A percentile compares a stretch with the other conserved stretches of the same genome.
Conservation (phyloP, 257 asterid species). For the Plectranthus barbatus region DNA sequence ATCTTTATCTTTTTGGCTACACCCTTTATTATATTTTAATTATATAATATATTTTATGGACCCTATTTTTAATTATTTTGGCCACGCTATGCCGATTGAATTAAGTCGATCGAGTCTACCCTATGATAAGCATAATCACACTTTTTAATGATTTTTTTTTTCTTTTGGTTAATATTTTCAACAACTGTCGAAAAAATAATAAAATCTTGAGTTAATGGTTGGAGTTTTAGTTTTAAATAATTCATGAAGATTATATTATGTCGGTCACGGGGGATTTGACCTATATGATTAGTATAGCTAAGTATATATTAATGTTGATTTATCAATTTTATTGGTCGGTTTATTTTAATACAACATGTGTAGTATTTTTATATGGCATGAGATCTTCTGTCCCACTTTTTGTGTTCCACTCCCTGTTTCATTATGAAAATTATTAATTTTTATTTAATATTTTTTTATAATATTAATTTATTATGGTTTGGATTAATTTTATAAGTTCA, state of each 20-base stretch:
- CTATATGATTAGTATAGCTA: not conserved
- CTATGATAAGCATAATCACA: not conserved
- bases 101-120: not conserved
- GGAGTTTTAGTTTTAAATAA: too few relatives aligned
- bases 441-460: too few relatives aligned
- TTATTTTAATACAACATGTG: too few relatives aligned
- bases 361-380: too few relatives aligned
- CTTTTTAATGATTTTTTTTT: not conserved
- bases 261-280: not conserved
- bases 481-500: too few relatives aligned
- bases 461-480: too few relatives aligned
- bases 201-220: too few relatives aligned
- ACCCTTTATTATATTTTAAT: not conserved
- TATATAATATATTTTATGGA: too few relatives aligned
- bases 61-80: not conserved
- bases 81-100: not conserved
- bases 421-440: too few relatives aligned
- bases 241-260: not conserved
- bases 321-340: not conserved
- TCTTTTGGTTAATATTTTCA: not conserved
- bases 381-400: too few relatives aligned
- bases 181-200: too few relatives aligned
- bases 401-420: too few relatives aligned
- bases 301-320: not conserved
- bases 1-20: not conserved